Base-by-base conservation (phyloP, 306 rosid species). In the Rubus idaeus region DNA sequence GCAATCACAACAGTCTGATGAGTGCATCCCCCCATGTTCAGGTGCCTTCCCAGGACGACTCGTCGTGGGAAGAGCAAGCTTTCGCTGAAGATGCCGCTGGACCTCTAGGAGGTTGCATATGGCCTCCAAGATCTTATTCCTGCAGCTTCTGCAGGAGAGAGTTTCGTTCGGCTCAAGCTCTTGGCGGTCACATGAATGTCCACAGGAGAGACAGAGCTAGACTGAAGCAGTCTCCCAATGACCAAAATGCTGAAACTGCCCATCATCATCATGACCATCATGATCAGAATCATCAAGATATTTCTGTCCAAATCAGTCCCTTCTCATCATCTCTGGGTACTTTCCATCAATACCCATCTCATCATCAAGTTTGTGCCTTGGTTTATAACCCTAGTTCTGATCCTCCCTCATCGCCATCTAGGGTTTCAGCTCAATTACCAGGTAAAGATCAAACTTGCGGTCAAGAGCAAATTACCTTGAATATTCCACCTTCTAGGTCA, bases 171-270 rank as follows among this genome's bases (percentile, higher is more conserved):
- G 98, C 98, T 58, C 98, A 94, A 75, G 98, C 98, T 20, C 82
- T 94, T 0, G 97, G 98, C 1, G 97, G 98, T 71, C 98, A 94
- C 73, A 94, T 94, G 98, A 94, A 94, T 79, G 97, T 94, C 57
- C 98, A 94, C 78, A 86, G 97, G 74, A 90, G 96, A 20, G 98
- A 94, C 76, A 93, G 93, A 71, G 97, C 98, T 13, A 88, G 93
- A 71, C 82, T 92, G 39, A 92, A 88, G 74, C 93, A 94, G 75
- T 86, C 91, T 57, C 84, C 86, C 21, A 80, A 82, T 35, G 82
- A 81, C 37, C 83, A 71, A 20, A 72, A 23, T 71, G 63, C 7
- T 35, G 75, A 77, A 71, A 77, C 63, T 30, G 10, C 30, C 64
- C 61, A 55, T 46, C 81, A 53, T 17, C 44, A 71, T 21, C 71